Evolutionary conservation across 345 rosid species (phyloP).

Genomic region (Dimocarpus longan): DNA sequence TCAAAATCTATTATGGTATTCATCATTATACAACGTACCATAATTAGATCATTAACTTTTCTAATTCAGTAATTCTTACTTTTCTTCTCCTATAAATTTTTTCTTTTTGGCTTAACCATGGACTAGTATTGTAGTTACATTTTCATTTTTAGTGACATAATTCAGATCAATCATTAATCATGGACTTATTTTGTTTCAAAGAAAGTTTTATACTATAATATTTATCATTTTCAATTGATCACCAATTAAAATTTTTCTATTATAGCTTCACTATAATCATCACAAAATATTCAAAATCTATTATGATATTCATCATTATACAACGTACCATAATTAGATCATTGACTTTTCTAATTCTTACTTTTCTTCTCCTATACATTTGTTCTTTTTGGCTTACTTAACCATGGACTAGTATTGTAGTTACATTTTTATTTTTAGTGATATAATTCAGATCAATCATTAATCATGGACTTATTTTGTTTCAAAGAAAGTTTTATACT

Average conservation of each 20-base stretch:
- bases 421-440: not conserved
- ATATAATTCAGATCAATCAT: not conserved
- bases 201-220: not conserved
- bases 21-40: not conserved
- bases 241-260: not conserved
- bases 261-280: no score
- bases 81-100: not conserved
- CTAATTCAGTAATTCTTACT: no score
- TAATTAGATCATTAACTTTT: constrained; percentile 9
- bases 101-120: not conserved
- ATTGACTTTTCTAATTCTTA: not conserved
- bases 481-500: not conserved
- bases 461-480: not conserved
- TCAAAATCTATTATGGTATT: no score
- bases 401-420: not conserved
- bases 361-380: not conserved
- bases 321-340: not conserved
- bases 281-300: no score
- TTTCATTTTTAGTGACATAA: not conserved
- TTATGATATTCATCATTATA: no score
- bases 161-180: no score
- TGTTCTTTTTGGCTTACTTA: not conserved
- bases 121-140: not conserved
- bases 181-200: not conserved
- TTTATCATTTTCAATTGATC: not conserved